These are phyloP conservation scores for Sclerotiophoma versabilis DNA, from an alignment of 2,329 filamentous ascomycete species.

Conservation along the genomic window DNA sequence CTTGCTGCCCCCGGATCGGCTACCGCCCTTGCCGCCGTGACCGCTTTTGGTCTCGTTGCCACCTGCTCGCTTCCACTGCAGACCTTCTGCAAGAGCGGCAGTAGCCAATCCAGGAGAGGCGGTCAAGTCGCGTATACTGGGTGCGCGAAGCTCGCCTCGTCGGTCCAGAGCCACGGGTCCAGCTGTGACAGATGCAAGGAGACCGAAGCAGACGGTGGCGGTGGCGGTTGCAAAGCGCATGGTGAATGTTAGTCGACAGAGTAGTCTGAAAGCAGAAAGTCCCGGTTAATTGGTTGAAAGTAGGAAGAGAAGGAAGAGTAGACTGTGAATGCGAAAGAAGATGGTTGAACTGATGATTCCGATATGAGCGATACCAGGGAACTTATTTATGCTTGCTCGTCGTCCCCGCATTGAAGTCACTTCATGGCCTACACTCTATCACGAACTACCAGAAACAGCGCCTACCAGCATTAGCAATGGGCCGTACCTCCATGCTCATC, in stretches of 20 bases:
- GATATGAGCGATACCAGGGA: too few relatives aligned
- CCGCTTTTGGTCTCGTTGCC: neutral
- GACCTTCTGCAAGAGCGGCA: neutral
- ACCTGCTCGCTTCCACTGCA: conserved; percentile 1
- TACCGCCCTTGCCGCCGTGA: neutral
- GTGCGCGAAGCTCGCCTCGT: neutral
- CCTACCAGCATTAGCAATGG: neutral
- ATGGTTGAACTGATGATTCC: conserved; percentile 7
- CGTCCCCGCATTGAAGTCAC: neutral
- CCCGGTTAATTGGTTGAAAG: neutral
- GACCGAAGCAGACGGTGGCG: neutral
- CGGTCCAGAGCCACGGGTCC: conserved; percentile 2
- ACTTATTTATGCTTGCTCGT: neutral
- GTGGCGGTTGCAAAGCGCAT: conserved; percentile 6
- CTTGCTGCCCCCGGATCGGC: neutral
- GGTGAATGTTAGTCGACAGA: neutral
- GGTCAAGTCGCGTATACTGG: neutral
- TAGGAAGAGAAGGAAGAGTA: neutral
- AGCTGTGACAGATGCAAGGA: conserved; percentile 1
- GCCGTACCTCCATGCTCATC: neutral
- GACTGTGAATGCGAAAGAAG: neutral
- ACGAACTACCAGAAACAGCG: neutral
- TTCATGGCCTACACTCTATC: neutral
- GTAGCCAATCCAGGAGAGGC: neutral
- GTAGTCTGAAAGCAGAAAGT: neutral